These are phyloP conservation scores for Thalassiosira livingstoniorum DNA, from an alignment of 352 stramenopile genomes.

Conservation along the genomic window DNA sequence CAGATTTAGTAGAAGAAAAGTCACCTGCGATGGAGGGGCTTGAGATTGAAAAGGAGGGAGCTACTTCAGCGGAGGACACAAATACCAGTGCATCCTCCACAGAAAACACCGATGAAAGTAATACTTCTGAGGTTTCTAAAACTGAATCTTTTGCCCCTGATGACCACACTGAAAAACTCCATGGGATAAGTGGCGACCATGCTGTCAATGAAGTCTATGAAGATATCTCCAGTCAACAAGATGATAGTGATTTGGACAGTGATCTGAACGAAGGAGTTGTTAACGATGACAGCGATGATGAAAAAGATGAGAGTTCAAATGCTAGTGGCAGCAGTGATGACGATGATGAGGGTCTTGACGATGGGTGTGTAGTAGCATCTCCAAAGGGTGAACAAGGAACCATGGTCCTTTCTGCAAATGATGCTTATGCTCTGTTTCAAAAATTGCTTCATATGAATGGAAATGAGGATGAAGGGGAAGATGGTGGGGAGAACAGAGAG, in stretches of 20 bases:
- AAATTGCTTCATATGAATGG: slow-evolving; percentile 70
- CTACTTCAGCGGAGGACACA: too few species aligned
- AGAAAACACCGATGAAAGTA: too few species aligned
- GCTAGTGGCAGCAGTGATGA: slow-evolving; percentile 38
- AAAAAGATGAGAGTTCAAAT: slow-evolving; percentile 30
- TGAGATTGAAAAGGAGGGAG: slow-evolving; percentile 2
- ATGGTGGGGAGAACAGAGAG: slow-evolving; percentile 50
- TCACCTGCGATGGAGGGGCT: too few species aligned
- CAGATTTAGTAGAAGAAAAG: too few species aligned
- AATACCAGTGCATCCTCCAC: too few species aligned
- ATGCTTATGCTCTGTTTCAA: slow-evolving; percentile 63
- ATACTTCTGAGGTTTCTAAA: too few species aligned
- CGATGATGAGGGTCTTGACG: slow-evolving; percentile 44
- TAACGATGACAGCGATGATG: slow-evolving; percentile 30
- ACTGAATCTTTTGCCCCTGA: too few species aligned
- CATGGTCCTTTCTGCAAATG: slow-evolving; percentile 37
- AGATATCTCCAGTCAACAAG: too few species aligned
- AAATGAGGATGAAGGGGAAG: slow-evolving; percentile 10
- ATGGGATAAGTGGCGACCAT: too few species aligned
- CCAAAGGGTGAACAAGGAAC: slow-evolving; percentile 25
- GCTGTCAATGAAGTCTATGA: too few species aligned
- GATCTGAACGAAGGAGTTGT: slow-evolving; percentile 8
- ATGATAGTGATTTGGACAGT: neutral
- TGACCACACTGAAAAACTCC: too few species aligned
- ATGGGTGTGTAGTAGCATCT: slow-evolving; percentile 13